Evolutionary conservation across 768 basidiomycete species (phyloP).

Genomic region (Phylloporus scabripes): DNA sequence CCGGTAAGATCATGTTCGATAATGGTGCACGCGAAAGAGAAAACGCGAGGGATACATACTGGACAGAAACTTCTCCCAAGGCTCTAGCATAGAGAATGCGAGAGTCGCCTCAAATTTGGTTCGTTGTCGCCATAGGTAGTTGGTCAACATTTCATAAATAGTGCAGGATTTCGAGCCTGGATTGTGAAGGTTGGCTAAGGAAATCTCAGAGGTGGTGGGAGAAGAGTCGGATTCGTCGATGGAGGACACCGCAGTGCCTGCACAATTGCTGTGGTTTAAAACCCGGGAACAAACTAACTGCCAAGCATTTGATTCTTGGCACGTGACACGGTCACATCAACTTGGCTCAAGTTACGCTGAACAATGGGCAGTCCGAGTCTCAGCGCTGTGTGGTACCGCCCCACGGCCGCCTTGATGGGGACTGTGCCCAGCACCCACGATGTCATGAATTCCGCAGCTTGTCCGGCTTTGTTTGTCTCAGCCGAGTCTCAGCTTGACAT

Average conservation of each 20-base stretch:
- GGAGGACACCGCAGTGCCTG: background rate
- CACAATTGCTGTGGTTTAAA: constrained; percentile 2
- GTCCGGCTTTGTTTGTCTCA: no score
- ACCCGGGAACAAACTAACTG: constrained; percentile 1
- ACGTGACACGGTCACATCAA: constrained; percentile 18
- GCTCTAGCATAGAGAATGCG: constrained; percentile 57
- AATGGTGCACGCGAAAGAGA: background rate
- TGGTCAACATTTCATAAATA: constrained; percentile 24
- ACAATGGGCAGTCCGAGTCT: no score
- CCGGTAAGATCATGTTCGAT: constrained; percentile 3
- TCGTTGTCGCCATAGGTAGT: constrained; percentile 30
- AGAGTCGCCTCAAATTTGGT: constrained; percentile 48
- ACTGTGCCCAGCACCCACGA: no score
- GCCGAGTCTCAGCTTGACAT: no score
- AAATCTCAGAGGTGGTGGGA: background rate
- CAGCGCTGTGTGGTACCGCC: no score
- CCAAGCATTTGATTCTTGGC: constrained; percentile 7
- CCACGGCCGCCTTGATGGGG: no score
- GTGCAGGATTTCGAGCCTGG: background rate
- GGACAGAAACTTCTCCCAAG: constrained; percentile 62
- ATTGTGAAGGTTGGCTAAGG: background rate
- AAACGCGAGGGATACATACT: constrained; percentile 35
- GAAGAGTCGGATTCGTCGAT: background rate
- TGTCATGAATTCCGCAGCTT: no score
- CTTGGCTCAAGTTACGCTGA: no score